Evolutionary conservation across 805 yeast genomes (phyloP), one percentile per base, ranked within the genome.

Genomic region (Yamadazyma philogaea): DNA sequence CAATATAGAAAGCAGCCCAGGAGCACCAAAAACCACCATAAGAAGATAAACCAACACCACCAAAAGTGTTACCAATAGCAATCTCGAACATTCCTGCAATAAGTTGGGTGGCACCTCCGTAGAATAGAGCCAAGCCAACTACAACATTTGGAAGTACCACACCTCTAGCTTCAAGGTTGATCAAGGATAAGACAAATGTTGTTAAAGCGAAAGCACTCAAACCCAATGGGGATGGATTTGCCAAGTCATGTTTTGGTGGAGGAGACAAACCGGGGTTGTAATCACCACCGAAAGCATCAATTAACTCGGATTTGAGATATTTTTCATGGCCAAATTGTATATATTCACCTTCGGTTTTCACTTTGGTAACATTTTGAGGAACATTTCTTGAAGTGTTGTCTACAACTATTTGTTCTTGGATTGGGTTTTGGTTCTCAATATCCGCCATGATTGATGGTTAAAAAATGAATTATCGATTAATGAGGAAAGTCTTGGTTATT

Each of bases 21-120:
- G 82, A 69, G 68, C 81, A 77, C 91, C 91, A 84, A 60, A 84
- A 84, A 3, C 87, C 90, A 45, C 87, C 91, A 44, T 71, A 77
- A 4, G 80, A 75, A 6, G 74, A 61, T 42, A 78, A 66, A 1
- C 81, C 81, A 45, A 84, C 74, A 51, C 82, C 86, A 63, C 87
- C 87, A 65, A 82, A 84, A 17, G 88, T 82, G 63, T 82, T 83
- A 53, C 84, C 89, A 31, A 78, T 70, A n/a, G 82, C 79, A 63
- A 83, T 73, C 61, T 85, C 87, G 76, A 85, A 78, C 72, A 84
- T 72, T 43, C 89, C 90, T 6, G 90, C 87, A 46, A 82, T 64
- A 43, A 81, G 64, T 62, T 83, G 89, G 44, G 84, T 75, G 17
- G 79, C 68, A 30, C 90, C 91, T 44, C 89, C 91, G 57, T 82